Conservation (phyloP, 306 rosid genomes). For the Corylus heterophylla region DNA sequence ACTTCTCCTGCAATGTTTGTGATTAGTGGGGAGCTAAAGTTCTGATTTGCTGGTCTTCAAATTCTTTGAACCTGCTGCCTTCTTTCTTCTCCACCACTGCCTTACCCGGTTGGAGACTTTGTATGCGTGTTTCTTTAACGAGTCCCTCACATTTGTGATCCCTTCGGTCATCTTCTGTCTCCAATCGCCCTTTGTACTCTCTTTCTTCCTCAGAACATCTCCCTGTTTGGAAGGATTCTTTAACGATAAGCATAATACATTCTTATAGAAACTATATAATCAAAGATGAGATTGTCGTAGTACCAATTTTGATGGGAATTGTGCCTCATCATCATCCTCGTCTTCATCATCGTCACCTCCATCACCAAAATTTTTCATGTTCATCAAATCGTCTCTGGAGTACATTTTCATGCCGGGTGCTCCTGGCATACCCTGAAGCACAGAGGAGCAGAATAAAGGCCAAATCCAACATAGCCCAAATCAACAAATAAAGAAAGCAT, state of each 20-base stretch:
- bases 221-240: constrained; percentile 50
- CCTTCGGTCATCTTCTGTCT: constrained; percentile 52
- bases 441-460: constrained; percentile 18
- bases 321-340: constrained; percentile 40
- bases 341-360: constrained; percentile 66
- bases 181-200: constrained; percentile 56
- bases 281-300: constrained; percentile 6
- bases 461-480: background rate
- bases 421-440: constrained; percentile 97
- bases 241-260: background rate
- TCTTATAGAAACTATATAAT: background rate
- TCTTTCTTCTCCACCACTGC: constrained; percentile 66
- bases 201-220: constrained; percentile 60
- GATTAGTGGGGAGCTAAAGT: constrained; percentile 43
- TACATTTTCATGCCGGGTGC: constrained; percentile 98
- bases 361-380: constrained; percentile 65
- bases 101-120: constrained; percentile 46
- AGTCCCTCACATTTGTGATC: constrained; percentile 44
- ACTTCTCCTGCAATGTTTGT: constrained; percentile 16
- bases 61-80: constrained; percentile 45
- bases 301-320: constrained; percentile 78
- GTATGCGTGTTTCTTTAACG: constrained; percentile 70
- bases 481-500: background rate
- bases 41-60: constrained; percentile 59
- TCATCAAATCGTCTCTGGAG: constrained; percentile 87